These are phyloP conservation scores for Penicillium hordei DNA, from an alignment of 2,329 filamentous ascomycete species.

Conservation along the genomic window DNA sequence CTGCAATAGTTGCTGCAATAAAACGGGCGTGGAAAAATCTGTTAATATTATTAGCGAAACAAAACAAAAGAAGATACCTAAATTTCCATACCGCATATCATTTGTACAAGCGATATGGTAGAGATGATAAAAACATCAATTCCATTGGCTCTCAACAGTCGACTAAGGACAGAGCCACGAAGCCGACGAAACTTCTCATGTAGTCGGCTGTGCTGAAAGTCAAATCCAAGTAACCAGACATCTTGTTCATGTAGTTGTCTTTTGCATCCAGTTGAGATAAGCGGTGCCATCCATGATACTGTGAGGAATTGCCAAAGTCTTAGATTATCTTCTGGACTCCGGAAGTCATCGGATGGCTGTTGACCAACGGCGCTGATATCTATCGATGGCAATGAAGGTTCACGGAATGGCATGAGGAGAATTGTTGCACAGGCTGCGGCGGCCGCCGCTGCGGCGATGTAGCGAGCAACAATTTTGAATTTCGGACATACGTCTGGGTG, in stretches of 20 bases:
- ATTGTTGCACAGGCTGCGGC: constrained; percentile 54
- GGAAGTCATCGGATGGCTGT: constrained; percentile 58
- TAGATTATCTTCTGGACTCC: constrained; percentile 76
- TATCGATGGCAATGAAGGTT: constrained; percentile 53
- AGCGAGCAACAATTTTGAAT: constrained; percentile 23
- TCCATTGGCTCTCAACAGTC: constrained; percentile 73
- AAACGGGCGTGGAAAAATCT: constrained; percentile 62
- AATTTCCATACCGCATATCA: constrained; percentile 50
- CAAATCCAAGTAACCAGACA: constrained; percentile 75
- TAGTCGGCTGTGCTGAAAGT: constrained; percentile 76
- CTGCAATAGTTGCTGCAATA: constrained; percentile 70
- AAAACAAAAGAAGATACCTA: constrained; percentile 5
- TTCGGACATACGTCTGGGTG: constrained; percentile 16
- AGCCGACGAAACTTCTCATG: constrained; percentile 74
- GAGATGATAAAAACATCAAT: constrained; percentile 72
- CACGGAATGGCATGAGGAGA: constrained; percentile 68
- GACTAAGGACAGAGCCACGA: constrained; percentile 67
- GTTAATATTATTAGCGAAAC: constrained; percentile 20
- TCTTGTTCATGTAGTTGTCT: constrained; percentile 73
- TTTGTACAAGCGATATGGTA: constrained; percentile 62
- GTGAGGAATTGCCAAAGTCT: constrained; percentile 81
- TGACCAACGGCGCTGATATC: constrained; percentile 62
- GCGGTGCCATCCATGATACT: constrained; percentile 76
- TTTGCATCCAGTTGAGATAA: constrained; percentile 65
- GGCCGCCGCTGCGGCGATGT: constrained; percentile 42